phyloP scores from a whole-genome alignment of 202 grass and related monocot species.

The Musa balbisiana region DNA sequence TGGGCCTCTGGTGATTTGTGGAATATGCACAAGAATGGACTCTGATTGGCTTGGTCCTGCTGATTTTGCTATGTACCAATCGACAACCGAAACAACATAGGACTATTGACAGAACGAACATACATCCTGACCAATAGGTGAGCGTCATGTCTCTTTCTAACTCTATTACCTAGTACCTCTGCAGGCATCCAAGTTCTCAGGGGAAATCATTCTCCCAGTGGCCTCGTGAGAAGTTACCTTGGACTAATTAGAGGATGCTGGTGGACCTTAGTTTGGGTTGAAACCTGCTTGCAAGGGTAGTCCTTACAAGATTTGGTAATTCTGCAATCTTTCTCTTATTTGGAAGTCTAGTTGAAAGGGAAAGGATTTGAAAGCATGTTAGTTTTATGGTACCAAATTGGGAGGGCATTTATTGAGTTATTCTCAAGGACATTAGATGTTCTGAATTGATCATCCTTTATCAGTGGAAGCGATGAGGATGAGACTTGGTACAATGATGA shows the following conservation, averaged over 20 bases:
- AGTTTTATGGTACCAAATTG: not conserved
- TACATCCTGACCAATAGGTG: slow-evolving; percentile 9
- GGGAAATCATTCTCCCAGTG: slow-evolving; percentile 11
- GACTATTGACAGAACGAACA: not conserved
- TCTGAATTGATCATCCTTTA: not conserved
- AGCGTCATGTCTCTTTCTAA: not conserved
- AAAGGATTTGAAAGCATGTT: not conserved
- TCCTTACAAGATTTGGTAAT: not conserved
- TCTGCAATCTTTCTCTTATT: not conserved
- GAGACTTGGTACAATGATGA: too few relatives aligned
- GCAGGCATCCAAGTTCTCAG: slow-evolving; percentile 7
- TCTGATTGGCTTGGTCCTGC: not conserved
- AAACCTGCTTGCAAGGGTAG: not conserved
- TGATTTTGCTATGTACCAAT: not conserved
- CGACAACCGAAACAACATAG: not conserved
- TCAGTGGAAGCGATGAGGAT: too few relatives aligned
- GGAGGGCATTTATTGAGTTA: not conserved
- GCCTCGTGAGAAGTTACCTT: not conserved
- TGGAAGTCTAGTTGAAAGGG: not conserved
- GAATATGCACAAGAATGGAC: not conserved
- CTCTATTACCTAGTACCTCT: slow-evolving; percentile 1
- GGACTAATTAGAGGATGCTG: not conserved
- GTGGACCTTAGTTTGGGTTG: not conserved
- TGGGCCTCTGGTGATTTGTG: not conserved
- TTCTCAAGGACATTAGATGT: not conserved